phyloP scores from a whole-genome alignment of 2,329 filamentous ascomycete genomes.

The Xylaria sp. region DNA sequence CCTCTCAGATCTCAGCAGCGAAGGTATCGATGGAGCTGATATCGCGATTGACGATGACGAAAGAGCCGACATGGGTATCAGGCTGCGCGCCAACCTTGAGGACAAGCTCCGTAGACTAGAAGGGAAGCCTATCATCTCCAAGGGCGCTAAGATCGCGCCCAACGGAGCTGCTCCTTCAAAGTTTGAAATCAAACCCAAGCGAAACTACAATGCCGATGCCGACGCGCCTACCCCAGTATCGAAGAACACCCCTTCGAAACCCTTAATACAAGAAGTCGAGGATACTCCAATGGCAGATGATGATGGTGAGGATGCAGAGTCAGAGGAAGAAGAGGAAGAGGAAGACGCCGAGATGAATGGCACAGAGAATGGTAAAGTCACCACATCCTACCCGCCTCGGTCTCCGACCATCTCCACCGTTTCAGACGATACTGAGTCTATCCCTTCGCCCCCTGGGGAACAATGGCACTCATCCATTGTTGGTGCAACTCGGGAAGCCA shows the following conservation, averaged over 20 bases:
- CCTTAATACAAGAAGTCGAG: conserved; percentile 53
- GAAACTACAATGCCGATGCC: conserved; percentile 94
- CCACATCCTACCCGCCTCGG: conserved; percentile 6
- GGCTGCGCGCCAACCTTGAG: conserved; percentile 78
- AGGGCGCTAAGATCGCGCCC: conserved; percentile 79
- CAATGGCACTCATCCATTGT: conserved; percentile 20
- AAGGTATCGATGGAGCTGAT: conserved; percentile 64
- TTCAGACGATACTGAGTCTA: conserved; percentile 45
- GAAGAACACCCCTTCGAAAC: conserved; percentile 53
- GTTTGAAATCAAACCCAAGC: conserved; percentile 90
- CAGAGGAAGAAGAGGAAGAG: conserved; percentile 54
- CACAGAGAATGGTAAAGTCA: conserved; percentile 48
- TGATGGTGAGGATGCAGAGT: conserved; percentile 59
- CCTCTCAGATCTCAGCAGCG: conserved; percentile 78
- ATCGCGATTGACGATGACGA: conserved; percentile 85
- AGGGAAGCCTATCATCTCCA: conserved; percentile 86
- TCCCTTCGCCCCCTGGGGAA: conserved; percentile 17
- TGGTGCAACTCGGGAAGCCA: conserved; percentile 41
- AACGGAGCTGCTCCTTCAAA: conserved; percentile 78
- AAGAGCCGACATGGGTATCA: conserved; percentile 81
- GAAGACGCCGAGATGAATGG: conserved; percentile 53
- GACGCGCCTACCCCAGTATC: conserved; percentile 75
- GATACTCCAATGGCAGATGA: conserved; percentile 56
- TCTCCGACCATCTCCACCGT: conserved; percentile 35
- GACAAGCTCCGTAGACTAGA: conserved; percentile 81